Conservation (phyloP, 2,329 filamentous ascomycete genomes). For the Chalara sp. region DNA sequence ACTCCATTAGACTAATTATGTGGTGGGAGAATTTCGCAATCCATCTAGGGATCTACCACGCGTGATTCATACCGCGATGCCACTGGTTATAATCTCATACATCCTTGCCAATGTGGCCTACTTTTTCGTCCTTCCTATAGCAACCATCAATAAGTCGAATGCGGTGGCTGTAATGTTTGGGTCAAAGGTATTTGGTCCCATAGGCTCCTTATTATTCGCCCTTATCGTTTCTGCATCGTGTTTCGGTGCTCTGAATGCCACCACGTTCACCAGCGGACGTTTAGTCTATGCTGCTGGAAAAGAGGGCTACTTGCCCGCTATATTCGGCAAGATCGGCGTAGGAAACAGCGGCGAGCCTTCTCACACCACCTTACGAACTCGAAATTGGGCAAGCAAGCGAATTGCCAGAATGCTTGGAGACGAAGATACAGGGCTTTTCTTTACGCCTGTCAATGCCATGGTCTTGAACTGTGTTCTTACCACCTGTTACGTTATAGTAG, state of each 20-base stretch:
- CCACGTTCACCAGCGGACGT: conserved; percentile 86
- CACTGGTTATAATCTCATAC: conserved; percentile 85
- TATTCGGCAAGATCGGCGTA: conserved; percentile 80
- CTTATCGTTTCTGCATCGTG: conserved; percentile 87
- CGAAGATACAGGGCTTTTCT: conserved; percentile 73
- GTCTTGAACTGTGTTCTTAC: conserved; percentile 73
- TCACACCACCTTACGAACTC: conserved; percentile 39
- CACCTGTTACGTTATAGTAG: conserved; percentile 70
- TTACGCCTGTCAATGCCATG: conserved; percentile 91
- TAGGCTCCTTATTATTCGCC: conserved; percentile 77
- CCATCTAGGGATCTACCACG: conserved; percentile 82
- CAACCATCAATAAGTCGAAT: conserved; percentile 77
- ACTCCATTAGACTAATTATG: conserved; percentile 76
- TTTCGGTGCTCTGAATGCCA: conserved; percentile 90
- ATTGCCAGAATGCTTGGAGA: conserved; percentile 65
- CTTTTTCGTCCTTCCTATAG: conserved; percentile 82
- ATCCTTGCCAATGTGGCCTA: conserved; percentile 88
- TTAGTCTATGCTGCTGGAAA: conserved; percentile 92
- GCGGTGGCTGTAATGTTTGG: conserved; percentile 96
- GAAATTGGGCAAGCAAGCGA: conserved; percentile 50
- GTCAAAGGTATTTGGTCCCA: conserved; percentile 76
- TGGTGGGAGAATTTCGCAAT: conserved; percentile 93
- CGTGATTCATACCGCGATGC: conserved; percentile 95
- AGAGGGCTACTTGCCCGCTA: conserved; percentile 80
- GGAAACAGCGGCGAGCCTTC: conserved; percentile 34